phyloP scores from a whole-genome alignment of 2,329 filamentous ascomycete genomes.

The Aureobasidium sp. region DNA sequence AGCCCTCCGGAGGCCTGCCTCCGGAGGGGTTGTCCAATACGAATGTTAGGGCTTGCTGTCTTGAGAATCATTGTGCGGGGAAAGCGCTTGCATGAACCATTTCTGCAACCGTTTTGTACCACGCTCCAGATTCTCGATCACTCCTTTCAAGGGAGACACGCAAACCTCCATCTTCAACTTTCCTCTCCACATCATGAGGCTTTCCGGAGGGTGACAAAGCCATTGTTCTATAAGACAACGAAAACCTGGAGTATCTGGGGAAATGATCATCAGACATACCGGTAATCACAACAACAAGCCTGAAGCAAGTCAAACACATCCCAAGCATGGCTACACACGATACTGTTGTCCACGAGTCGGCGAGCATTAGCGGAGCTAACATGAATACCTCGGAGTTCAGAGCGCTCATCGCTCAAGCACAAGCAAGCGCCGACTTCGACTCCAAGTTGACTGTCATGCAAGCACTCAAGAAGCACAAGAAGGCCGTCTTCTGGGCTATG shows the following conservation, averaged over 20 bases:
- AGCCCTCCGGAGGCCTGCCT: too few relatives aligned
- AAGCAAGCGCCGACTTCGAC: background rate
- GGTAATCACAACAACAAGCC: background rate
- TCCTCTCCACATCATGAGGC: background rate
- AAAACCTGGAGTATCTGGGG: background rate
- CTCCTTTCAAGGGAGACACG: background rate
- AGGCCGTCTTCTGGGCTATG: constrained; percentile 48
- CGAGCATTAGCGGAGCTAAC: background rate
- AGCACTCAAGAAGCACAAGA: constrained; percentile 35
- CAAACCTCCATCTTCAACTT: background rate
- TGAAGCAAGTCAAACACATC: background rate
- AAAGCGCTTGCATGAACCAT: background rate
- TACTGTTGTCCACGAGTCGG: background rate
- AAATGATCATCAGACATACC: background rate
- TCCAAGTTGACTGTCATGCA: constrained; percentile 1
- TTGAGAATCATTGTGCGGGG: background rate
- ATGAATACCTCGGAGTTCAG: background rate
- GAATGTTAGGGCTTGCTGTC: background rate
- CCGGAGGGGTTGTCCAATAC: background rate
- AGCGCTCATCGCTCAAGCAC: background rate
- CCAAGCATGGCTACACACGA: background rate
- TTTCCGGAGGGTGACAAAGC: background rate
- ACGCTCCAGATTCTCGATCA: too few relatives aligned
- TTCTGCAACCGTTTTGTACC: background rate
- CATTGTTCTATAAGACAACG: background rate